Conservation (phyloP, 2,329 filamentous ascomycete species). For the Neoscytalidium dimidiatum region DNA sequence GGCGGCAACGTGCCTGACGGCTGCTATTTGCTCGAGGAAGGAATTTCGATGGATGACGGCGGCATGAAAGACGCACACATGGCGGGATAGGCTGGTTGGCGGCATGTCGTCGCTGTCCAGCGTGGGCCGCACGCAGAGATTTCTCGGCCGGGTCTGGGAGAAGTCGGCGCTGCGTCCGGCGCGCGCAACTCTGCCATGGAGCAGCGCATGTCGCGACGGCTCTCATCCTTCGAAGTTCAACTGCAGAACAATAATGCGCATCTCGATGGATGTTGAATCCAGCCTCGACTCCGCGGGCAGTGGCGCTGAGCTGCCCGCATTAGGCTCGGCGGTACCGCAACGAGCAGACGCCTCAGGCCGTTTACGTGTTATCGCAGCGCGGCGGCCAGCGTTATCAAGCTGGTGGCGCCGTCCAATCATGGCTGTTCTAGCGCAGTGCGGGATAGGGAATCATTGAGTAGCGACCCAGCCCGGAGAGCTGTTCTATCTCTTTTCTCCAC, state of each 20-base stretch:
- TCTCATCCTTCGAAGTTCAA: background rate
- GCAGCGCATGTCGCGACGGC: background rate
- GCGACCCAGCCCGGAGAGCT: background rate
- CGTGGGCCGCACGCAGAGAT: background rate
- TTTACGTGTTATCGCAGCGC: constrained; percentile 9
- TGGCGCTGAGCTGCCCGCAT: background rate
- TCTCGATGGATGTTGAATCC: background rate
- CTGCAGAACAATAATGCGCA: background rate
- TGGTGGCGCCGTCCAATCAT: background rate
- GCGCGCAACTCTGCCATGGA: background rate
- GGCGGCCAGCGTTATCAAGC: background rate
- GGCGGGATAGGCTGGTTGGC: background rate
- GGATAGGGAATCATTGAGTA: background rate
- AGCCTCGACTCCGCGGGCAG: background rate
- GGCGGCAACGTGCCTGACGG: background rate
- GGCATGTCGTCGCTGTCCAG: background rate
- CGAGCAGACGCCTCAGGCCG: background rate
- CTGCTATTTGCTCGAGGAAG: background rate
- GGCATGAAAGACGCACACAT: background rate
- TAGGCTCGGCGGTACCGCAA: background rate
- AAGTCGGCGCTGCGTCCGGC: background rate
- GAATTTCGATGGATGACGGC: background rate
- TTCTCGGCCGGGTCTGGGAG: background rate
- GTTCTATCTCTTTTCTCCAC: background rate
- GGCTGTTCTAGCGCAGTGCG: background rate